phyloP scores from a whole-genome alignment of 2,329 filamentous ascomycete genomes.

The Dactylellina leptospora region DNA sequence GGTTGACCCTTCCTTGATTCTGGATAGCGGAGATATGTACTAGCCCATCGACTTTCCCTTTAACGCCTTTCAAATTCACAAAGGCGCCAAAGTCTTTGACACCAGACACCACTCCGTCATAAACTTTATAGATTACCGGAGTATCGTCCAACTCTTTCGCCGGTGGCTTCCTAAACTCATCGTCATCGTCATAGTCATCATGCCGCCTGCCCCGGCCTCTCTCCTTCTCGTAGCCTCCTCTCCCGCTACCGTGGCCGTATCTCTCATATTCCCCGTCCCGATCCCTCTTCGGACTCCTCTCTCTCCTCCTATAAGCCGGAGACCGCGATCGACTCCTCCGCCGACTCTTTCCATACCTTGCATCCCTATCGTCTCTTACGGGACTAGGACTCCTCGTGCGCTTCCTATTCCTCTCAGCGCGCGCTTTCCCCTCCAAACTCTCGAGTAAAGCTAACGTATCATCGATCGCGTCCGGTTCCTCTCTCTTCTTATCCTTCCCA shows the following conservation, averaged over 20 bases:
- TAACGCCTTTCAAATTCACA: constrained; percentile 86
- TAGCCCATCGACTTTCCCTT: constrained; percentile 87
- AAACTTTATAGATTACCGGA: constrained; percentile 84
- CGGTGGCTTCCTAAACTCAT: constrained; percentile 72
- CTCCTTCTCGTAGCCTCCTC: constrained; percentile 39
- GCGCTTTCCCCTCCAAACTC: constrained; percentile 75
- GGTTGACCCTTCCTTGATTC: constrained; percentile 84
- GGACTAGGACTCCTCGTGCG: constrained; percentile 66
- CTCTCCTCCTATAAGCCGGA: constrained; percentile 29
- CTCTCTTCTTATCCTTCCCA: constrained; percentile 56
- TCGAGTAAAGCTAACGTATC: constrained; percentile 94
- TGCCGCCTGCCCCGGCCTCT: constrained; percentile 58
- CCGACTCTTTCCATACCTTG: constrained; percentile 38
- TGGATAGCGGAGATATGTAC: constrained; percentile 92
- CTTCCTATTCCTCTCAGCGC: constrained; percentile 60
- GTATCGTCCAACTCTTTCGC: constrained; percentile 80
- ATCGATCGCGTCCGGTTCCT: constrained; percentile 76
- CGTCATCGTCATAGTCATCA: constrained; percentile 64
- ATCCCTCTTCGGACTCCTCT: constrained; percentile 40
- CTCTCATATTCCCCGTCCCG: constrained; percentile 33
- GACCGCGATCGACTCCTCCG: constrained; percentile 34
- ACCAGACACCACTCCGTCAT: constrained; percentile 87
- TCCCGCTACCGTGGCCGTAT: constrained; percentile 17
- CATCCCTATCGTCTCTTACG: constrained; percentile 30
- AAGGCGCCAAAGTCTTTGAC: constrained; percentile 97